Percentiles rank a stretch among this genome's conserved stretches.
Evolutionary conservation across 2,329 filamentous ascomycete genomes (phyloP).

Genomic region (Pseudonectria foliicola): DNA sequence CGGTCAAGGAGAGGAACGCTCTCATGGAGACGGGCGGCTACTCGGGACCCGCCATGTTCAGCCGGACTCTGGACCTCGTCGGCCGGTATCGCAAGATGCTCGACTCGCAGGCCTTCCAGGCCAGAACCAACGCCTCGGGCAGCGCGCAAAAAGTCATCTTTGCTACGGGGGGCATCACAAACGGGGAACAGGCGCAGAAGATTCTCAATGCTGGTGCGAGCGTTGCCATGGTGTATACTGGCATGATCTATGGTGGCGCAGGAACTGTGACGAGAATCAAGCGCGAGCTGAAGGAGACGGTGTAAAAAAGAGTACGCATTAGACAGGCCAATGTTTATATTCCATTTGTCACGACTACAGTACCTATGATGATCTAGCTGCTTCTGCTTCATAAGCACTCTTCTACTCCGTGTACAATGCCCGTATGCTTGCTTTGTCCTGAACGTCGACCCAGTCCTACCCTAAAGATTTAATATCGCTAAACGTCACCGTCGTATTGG

Average conservation of each 20-base stretch:
- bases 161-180: conserved; percentile 87
- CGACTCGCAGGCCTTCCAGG: conserved; percentile 38
- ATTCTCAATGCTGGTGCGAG: conserved; percentile 84
- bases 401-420: no score
- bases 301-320: conserved; percentile 17
- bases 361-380: no score
- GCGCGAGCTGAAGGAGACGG: conserved; percentile 47
- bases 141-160: conserved; percentile 71
- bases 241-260: conserved; percentile 55
- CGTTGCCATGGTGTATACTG: conserved; percentile 88
- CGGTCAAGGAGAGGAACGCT: conserved; percentile 57
- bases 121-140: conserved; percentile 25
- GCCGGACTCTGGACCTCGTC: conserved; percentile 71
- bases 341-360: no score
- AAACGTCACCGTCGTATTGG: no score
- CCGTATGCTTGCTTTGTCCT: no score
- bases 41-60: conserved; percentile 84
- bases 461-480: no score
- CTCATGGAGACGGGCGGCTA: conserved; percentile 79
- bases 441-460: no score
- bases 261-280: conserved; percentile 61
- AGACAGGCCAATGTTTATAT: no score
- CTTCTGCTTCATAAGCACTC: no score
- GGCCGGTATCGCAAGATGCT: conserved; percentile 67
- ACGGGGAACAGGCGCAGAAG: conserved; percentile 73